Evolutionary conservation across 1,139 yeast genomes (phyloP).

Genomic region (Hansenula sp.): DNA sequence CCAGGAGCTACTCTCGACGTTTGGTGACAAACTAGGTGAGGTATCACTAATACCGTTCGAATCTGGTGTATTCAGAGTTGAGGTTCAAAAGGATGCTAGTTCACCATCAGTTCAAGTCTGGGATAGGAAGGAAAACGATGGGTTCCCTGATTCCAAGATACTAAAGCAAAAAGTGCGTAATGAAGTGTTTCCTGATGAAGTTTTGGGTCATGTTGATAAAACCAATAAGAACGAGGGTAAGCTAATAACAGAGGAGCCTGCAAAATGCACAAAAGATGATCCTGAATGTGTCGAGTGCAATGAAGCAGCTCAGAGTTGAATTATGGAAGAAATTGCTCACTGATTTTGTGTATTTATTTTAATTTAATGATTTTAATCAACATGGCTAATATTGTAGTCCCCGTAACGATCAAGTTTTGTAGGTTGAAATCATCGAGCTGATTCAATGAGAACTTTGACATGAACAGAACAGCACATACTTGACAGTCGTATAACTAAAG

Average conservation of each 20-base stretch:
- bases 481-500: neutral
- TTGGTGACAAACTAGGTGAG: slow-evolving; percentile 47
- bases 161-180: slow-evolving; percentile 52
- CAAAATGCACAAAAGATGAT: neutral
- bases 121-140: slow-evolving; percentile 51
- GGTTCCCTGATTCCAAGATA: slow-evolving; percentile 61
- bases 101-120: slow-evolving; percentile 32
- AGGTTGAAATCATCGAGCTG: neutral
- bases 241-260: slow-evolving; percentile 5
- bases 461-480: too few species aligned
- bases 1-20: slow-evolving; percentile 60
- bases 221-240: slow-evolving; percentile 20
- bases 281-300: slow-evolving; percentile 16
- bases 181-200: slow-evolving; percentile 38
- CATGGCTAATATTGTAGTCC: neutral
- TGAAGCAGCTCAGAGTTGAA: slow-evolving; percentile 1
- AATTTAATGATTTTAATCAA: neutral
- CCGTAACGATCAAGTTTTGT: neutral
- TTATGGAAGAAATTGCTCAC: neutral
- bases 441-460: neutral
- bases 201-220: slow-evolving; percentile 43
- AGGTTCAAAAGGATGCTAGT: slow-evolving; percentile 24
- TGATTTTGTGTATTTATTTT: neutral
- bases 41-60: slow-evolving; percentile 47
- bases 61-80: slow-evolving; percentile 49